Evolutionary conservation across 163 green algal genomes (phyloP), one percentile per base, ranked within the genome.

Genomic region (Scenedesmus sp.): DNA sequence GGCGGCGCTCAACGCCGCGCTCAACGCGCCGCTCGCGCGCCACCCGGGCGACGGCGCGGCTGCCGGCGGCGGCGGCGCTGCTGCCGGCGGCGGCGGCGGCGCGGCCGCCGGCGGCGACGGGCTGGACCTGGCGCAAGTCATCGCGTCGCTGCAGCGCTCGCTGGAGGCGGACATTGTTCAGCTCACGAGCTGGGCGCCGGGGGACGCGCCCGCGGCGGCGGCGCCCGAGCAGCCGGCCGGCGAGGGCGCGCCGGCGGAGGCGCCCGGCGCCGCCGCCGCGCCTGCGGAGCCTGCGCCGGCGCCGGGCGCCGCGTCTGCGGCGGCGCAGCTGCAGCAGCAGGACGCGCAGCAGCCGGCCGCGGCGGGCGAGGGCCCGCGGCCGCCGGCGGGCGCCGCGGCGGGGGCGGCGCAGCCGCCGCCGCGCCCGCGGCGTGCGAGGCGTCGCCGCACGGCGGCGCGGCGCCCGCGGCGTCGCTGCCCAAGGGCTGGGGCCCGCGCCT

Each of bases 401-500:
- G n/a, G n/a, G n/a, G n/a, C n/a, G n/a, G n/a, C n/a, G n/a, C n/a
- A n/a, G n/a, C n/a, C n/a, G n/a, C n/a, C n/a, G n/a, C n/a, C n/a
- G n/a, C n/a, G n/a, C n/a, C n/a, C n/a, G n/a, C n/a, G n/a, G n/a
- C n/a, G n/a, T n/a, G n/a, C n/a, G n/a, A n/a, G n/a, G n/a, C n/a
- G n/a, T n/a, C n/a, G n/a, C n/a, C n/a, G n/a, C n/a, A n/a, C n/a
- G n/a, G n/a, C n/a, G n/a, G n/a, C n/a, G n/a, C n/a, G n/a, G n/a
- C n/a, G n/a, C n/a, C n/a, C n/a, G n/a, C n/a, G n/a, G n/a, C n/a
- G 18, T 34, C 31, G 60, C 62, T 53, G 4, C 62, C 69, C 13
- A 67, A 77, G 69, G 69, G 69, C 17, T 77, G 69, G 69, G 69
- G 69, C 2, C 69, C 69, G 0, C 58, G 69, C 15, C 26, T 60